Evolutionary conservation across 2,329 filamentous ascomycete species (phyloP).

Genomic region (Alternaria sp.): DNA sequence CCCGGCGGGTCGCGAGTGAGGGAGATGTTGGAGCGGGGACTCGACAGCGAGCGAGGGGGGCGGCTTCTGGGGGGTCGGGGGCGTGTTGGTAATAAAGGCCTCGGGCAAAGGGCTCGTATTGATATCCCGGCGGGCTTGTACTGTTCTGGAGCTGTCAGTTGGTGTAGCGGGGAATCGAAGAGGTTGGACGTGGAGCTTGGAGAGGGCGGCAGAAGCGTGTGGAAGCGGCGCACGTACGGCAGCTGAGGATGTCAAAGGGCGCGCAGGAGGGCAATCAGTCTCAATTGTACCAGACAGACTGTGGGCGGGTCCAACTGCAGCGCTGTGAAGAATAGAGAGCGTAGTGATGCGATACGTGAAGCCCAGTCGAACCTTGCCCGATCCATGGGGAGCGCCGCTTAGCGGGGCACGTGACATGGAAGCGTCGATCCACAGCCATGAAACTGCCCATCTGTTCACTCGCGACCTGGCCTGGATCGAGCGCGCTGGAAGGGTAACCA

Average conservation of each 20-base stretch:
- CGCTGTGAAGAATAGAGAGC: constrained; percentile 51
- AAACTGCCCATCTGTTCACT: constrained; percentile 18
- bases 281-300: constrained; percentile 43
- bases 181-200: constrained; percentile 26
- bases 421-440: constrained; percentile 16
- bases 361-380: constrained; percentile 20
- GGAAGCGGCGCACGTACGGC: constrained; percentile 42
- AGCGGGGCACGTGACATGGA: constrained; percentile 29
- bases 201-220: constrained; percentile 37
- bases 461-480: background rate
- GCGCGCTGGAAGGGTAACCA: background rate
- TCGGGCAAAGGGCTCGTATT: constrained; percentile 22
- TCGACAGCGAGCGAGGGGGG: constrained; percentile 24
- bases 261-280: constrained; percentile 39
- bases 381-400: constrained; percentile 19
- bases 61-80: constrained; percentile 11
- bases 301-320: constrained; percentile 37
- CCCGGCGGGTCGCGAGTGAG: constrained; percentile 21
- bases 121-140: constrained; percentile 26
- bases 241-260: constrained; percentile 25
- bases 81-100: constrained; percentile 14
- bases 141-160: constrained; percentile 30
- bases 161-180: constrained; percentile 30
- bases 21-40: constrained; percentile 25
- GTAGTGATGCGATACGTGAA: constrained; percentile 47